Evolutionary conservation across 495 filamentous ascomycete species (phyloP).

Genomic region (Lophium mytilinum): DNA sequence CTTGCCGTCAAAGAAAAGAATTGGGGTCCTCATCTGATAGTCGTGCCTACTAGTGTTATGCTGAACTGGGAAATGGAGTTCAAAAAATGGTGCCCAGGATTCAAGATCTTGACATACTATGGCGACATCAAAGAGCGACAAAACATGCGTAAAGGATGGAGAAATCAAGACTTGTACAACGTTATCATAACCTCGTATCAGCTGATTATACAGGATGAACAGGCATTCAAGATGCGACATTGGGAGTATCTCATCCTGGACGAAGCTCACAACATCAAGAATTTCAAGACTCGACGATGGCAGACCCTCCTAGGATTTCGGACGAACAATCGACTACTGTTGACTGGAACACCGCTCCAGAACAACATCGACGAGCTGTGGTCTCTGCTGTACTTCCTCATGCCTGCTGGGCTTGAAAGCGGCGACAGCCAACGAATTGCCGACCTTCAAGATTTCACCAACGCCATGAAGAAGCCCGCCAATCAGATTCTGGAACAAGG

Average conservation of each 20-base stretch:
- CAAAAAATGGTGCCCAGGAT: conserved; percentile 97
- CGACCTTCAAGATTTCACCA: conserved; percentile 82
- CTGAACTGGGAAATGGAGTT: conserved; percentile 99
- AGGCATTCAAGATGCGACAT: conserved; percentile 81
- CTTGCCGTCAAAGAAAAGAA: conserved; percentile 83
- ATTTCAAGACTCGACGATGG: conserved; percentile 96
- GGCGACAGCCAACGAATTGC: conserved; percentile 83
- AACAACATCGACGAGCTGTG: conserved; percentile 96
- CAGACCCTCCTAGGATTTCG: conserved; percentile 88
- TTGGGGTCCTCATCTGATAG: conserved; percentile 93
- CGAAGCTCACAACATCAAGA: conserved; percentile 99
- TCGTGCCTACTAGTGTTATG: conserved; percentile 97
- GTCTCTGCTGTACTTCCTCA: conserved; percentile 94
- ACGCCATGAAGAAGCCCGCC: conserved; percentile 86
- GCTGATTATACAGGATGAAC: conserved; percentile 84
- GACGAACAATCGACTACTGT: conserved; percentile 73
- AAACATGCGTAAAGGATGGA: conserved; percentile 82
- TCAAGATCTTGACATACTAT: conserved; percentile 97
- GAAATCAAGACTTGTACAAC: conserved; percentile 79
- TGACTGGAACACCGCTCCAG: conserved; percentile 94
- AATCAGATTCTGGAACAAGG: conserved; percentile 95
- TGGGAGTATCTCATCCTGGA: conserved; percentile 99
- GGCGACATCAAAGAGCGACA: conserved; percentile 75
- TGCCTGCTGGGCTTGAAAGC: conserved; percentile 72
- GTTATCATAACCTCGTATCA: conserved; percentile 97